Percentiles rank a stretch among this genome's conserved stretches.
Evolutionary conservation across 108 stramenopile species (phyloP).

Genomic region (Pseudonitzschia multiseries): DNA sequence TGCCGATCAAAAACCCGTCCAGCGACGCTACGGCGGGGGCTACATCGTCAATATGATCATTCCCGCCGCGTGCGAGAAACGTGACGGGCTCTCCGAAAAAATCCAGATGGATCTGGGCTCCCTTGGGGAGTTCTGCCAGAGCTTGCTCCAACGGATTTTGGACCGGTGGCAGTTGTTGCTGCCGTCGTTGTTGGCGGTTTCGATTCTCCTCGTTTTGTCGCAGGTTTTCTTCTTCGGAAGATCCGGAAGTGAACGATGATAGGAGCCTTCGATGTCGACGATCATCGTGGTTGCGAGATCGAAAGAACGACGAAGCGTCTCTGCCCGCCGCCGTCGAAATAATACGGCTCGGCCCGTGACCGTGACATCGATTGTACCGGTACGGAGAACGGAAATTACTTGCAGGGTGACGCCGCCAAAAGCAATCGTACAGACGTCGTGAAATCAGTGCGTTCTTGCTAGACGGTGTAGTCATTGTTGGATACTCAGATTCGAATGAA

Average conservation of each 20-base stretch:
- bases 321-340: too few species aligned
- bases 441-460: too few species aligned
- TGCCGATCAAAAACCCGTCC: conserved; percentile 63
- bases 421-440: too few species aligned
- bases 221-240: conserved; percentile 3
- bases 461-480: too few species aligned
- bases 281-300: background rate
- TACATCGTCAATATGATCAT: conserved; percentile 5
- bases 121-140: conserved; percentile 24
- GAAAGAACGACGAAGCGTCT: too few species aligned
- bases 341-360: too few species aligned
- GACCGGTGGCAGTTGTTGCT: background rate
- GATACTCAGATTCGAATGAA: too few species aligned
- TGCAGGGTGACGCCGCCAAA: too few species aligned
- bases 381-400: too few species aligned
- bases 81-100: conserved; percentile 83
- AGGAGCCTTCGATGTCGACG: background rate
- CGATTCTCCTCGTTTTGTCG: conserved; percentile 2
- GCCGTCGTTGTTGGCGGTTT: background rate
- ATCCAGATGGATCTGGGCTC: conserved; percentile 58
- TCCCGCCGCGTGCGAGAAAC: conserved; percentile 33
- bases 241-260: background rate
- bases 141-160: conserved; percentile 27
- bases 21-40: conserved; percentile 49
- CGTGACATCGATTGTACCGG: too few species aligned